These are phyloP conservation scores for Sporisorium iseilematis-ciliati DNA, from an alignment of 1,284 basidiomycete species.

Conservation along the genomic window DNA sequence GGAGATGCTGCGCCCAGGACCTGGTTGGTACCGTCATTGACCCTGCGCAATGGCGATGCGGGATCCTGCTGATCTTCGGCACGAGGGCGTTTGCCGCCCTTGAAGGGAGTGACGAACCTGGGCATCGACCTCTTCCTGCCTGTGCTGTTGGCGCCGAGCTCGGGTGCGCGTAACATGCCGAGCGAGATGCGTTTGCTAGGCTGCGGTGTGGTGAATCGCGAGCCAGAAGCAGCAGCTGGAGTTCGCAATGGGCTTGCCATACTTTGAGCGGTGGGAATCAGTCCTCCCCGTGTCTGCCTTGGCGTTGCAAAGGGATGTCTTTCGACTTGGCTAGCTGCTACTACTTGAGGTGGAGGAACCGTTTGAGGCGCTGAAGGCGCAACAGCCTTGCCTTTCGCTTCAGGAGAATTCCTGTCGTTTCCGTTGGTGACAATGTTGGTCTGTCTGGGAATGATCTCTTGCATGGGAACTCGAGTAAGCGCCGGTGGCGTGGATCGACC, in stretches of 20 bases:
- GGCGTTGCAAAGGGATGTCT: slow-evolving; percentile 25
- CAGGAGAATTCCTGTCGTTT: neutral
- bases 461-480: slow-evolving; percentile 21
- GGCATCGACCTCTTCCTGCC: slow-evolving; percentile 33
- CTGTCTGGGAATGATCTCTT: slow-evolving; percentile 26
- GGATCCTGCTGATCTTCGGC: slow-evolving; percentile 18
- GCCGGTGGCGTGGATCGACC: neutral
- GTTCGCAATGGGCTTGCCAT: slow-evolving; percentile 25
- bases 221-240: slow-evolving; percentile 5
- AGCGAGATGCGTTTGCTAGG: slow-evolving; percentile 43
- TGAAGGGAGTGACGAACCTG: slow-evolving; percentile 58
- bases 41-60: slow-evolving; percentile 24
- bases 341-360: neutral
- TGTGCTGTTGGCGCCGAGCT: slow-evolving; percentile 34
- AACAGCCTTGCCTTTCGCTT: neutral
- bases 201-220: slow-evolving; percentile 37
- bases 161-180: slow-evolving; percentile 43
- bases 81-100: slow-evolving; percentile 43
- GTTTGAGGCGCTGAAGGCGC: neutral
- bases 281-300: slow-evolving; percentile 10
- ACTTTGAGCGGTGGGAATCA: slow-evolving; percentile 5
- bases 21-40: slow-evolving; percentile 3
- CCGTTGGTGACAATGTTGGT: neutral
- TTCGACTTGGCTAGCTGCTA: slow-evolving; percentile 7
- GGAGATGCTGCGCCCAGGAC: neutral